Evolutionary conservation across 106 monocot genomes (phyloP).

Genomic region (Xerophyta viscosa): DNA sequence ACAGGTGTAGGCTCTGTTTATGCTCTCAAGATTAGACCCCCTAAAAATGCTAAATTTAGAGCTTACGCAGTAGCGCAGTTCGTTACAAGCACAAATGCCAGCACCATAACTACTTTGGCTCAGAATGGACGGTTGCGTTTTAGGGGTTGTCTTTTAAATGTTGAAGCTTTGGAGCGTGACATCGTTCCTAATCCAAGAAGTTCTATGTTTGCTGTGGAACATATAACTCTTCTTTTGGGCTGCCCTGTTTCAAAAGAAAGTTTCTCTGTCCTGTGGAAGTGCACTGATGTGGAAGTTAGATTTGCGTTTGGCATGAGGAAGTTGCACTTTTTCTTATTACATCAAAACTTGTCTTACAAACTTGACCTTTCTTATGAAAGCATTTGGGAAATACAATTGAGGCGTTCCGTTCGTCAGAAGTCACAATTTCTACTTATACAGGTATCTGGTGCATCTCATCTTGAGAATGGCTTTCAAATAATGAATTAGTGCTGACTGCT

Average conservation of each 20-base stretch:
- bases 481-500: too few species aligned
- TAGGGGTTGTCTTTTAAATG: constrained; percentile 15
- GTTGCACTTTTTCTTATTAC: constrained; percentile 39
- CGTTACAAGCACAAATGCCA: constrained; percentile 20
- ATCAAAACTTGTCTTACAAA: constrained; percentile 27
- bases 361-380: constrained; percentile 75
- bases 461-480: too few species aligned
- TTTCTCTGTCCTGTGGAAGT: constrained; percentile 46
- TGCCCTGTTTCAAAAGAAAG: constrained; percentile 27
- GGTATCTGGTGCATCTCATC: constrained; percentile 17
- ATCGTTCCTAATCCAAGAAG: constrained; percentile 55
- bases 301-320: constrained; percentile 69
- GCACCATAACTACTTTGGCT: constrained; percentile 4
- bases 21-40: constrained; percentile 58
- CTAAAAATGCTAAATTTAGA: constrained; percentile 18
- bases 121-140: not conserved
- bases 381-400: constrained; percentile 84
- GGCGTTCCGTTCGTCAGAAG: constrained; percentile 9
- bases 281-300: constrained; percentile 21
- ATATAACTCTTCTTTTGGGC: constrained; percentile 44
- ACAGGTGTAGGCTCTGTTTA: constrained; percentile 37
- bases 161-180: constrained; percentile 32
- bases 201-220: constrained; percentile 23
- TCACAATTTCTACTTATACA: constrained; percentile 52
- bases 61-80: constrained; percentile 76